Percentiles rank a stretch among this genome's conserved stretches.
Evolutionary conservation across 495 filamentous ascomycete genomes (phyloP).

Genomic region (Neurospora africana): DNA sequence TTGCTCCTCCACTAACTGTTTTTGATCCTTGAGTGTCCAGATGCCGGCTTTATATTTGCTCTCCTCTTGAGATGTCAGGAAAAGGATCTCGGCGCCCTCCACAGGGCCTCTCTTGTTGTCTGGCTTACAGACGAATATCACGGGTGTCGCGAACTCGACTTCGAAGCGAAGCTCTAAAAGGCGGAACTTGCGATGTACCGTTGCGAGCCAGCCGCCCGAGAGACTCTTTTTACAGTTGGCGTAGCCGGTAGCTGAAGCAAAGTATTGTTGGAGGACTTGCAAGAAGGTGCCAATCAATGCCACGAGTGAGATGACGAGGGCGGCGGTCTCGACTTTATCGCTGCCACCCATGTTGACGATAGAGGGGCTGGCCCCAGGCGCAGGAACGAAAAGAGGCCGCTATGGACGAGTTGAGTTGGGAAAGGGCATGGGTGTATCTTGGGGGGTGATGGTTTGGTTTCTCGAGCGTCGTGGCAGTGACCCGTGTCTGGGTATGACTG

Average conservation of each 20-base stretch:
- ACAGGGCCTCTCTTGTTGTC: too few species aligned
- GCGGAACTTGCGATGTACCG: constrained; percentile 30
- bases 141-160: constrained; percentile 37
- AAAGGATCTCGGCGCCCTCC: too few species aligned
- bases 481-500: neutral
- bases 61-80: too few species aligned
- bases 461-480: neutral
- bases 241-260: constrained; percentile 30
- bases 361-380: neutral
- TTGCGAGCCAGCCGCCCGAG: constrained; percentile 34
- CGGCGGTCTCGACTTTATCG: constrained; percentile 14
- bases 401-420: neutral
- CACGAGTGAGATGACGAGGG: constrained; percentile 26
- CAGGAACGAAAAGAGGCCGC: neutral
- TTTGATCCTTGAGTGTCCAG: too few species aligned
- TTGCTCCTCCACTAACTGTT: too few species aligned
- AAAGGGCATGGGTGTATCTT: neutral
- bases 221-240: constrained; percentile 32
- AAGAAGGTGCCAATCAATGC: constrained; percentile 29
- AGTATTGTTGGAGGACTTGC: constrained; percentile 35
- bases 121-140: constrained; percentile 36
- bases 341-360: neutral
- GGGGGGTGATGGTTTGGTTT: neutral
- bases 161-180: constrained; percentile 37
- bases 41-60: too few species aligned